phyloP scores from a whole-genome alignment of 2,329 filamentous ascomycete species.

The Microdochium nivale region DNA sequence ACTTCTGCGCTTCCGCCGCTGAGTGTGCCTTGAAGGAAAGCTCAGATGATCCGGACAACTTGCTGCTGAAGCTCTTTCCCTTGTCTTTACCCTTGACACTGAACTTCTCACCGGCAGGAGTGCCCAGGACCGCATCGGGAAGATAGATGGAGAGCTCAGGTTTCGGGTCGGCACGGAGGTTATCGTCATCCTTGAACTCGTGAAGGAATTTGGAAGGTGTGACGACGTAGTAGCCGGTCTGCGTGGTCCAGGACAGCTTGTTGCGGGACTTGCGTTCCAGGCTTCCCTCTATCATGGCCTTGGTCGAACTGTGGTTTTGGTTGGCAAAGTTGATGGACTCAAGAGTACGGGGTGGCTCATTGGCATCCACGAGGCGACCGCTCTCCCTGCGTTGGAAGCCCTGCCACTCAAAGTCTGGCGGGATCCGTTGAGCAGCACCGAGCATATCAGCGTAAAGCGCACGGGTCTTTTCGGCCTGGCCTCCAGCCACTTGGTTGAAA shows the following conservation, averaged over 20 bases:
- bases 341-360: constrained; percentile 63
- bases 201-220: constrained; percentile 84
- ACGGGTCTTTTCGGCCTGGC: constrained; percentile 74
- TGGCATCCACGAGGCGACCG: constrained; percentile 69
- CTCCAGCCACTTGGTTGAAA: constrained; percentile 72
- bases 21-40: constrained; percentile 83
- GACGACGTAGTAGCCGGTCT: constrained; percentile 80
- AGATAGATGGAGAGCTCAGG: constrained; percentile 89
- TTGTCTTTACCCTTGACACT: constrained; percentile 92
- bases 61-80: constrained; percentile 70
- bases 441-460: constrained; percentile 80
- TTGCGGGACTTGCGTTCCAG: constrained; percentile 88
- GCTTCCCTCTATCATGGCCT: constrained; percentile 76
- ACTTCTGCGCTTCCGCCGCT: constrained; percentile 70
- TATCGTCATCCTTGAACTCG: constrained; percentile 91
- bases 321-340: constrained; percentile 78
- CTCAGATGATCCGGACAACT: constrained; percentile 72
- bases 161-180: constrained; percentile 58
- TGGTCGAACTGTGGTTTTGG: constrained; percentile 71
- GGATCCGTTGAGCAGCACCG: constrained; percentile 65
- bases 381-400: constrained; percentile 68
- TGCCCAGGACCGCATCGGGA: constrained; percentile 76
- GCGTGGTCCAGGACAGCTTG: constrained; percentile 69
- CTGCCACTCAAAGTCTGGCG: constrained; percentile 84
- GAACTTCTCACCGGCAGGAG: constrained; percentile 72